Percentiles rank a stretch among this genome's conserved stretches.
phyloP scores from a whole-genome alignment of 2,329 filamentous ascomycete species.

The Botrytis hyacinthi region DNA sequence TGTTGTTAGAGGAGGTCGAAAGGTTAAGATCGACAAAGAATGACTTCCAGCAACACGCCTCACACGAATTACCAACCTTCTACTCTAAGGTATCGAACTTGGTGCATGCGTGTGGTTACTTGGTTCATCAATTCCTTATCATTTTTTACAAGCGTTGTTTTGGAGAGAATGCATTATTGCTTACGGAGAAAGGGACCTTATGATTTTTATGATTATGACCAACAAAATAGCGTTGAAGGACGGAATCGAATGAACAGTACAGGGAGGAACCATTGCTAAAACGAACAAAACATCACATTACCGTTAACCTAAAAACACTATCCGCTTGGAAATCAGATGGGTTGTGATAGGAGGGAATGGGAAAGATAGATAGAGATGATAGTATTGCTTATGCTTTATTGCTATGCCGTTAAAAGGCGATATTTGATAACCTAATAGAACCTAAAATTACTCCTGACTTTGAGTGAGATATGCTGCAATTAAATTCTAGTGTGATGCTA shows the following conservation, averaged over 20 bases:
- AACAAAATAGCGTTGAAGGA: background rate
- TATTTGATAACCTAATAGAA: constrained; percentile 15
- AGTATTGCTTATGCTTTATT: constrained; percentile 17
- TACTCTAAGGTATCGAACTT: constrained; percentile 3
- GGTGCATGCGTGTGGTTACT: background rate
- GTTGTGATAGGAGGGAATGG: constrained; percentile 1
- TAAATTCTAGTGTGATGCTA: background rate
- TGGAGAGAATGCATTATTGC: background rate
- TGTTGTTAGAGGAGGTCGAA: constrained; percentile 38
- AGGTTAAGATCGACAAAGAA: constrained; percentile 33
- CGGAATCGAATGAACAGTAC: background rate
- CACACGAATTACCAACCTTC: background rate
- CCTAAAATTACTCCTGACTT: constrained; percentile 11
- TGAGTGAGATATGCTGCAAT: background rate
- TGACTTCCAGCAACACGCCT: constrained; percentile 10
- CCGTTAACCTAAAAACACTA: background rate
- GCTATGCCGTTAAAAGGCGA: constrained; percentile 15
- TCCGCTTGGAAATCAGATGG: constrained; percentile 20
- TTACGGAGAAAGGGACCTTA: constrained; percentile 2
- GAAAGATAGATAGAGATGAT: constrained; percentile 16
- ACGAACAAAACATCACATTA: background rate
- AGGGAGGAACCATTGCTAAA: background rate
- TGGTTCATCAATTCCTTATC: background rate
- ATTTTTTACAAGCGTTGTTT: background rate
- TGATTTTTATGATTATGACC: constrained; percentile 13